Conservation (phyloP, 176 grass and related monocot genomes). For the Aegilops tauschii region DNA sequence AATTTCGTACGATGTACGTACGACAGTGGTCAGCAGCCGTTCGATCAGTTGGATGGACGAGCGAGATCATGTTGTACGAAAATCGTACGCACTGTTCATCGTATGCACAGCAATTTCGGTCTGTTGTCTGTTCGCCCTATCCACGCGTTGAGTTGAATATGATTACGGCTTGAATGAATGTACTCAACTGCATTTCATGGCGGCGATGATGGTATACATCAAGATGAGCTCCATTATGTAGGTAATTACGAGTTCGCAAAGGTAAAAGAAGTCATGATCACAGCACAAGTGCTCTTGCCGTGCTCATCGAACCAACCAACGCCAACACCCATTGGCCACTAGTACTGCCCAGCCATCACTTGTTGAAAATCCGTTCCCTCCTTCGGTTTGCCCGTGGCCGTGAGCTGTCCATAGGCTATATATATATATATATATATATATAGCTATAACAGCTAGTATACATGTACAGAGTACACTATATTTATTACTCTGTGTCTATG, state of each 20-base stretch:
- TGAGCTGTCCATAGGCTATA: neutral
- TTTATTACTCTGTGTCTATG: neutral
- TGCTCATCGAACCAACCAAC: no score
- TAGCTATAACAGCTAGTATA: constrained; percentile 1
- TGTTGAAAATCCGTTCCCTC: neutral
- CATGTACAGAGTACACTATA: neutral
- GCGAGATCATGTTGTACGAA: no score
- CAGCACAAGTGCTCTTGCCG: neutral
- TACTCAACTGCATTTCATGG: neutral
- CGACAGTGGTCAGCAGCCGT: no score
- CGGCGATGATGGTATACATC: neutral
- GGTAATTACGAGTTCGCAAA: neutral
- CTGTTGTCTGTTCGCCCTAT: neutral
- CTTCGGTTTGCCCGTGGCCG: neutral
- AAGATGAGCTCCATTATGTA: neutral
- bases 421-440: no score
- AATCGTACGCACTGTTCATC: no score
- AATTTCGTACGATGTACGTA: no score
- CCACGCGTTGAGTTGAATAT: neutral
- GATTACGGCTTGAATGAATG: neutral
- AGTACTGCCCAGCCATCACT: no score
- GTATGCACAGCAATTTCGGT: no score
- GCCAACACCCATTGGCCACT: no score
- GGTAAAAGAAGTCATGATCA: neutral
- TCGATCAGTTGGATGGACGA: no score